Conservation (phyloP, 108 stramenopile genomes). For the Thalassiosira profunda region DNA sequence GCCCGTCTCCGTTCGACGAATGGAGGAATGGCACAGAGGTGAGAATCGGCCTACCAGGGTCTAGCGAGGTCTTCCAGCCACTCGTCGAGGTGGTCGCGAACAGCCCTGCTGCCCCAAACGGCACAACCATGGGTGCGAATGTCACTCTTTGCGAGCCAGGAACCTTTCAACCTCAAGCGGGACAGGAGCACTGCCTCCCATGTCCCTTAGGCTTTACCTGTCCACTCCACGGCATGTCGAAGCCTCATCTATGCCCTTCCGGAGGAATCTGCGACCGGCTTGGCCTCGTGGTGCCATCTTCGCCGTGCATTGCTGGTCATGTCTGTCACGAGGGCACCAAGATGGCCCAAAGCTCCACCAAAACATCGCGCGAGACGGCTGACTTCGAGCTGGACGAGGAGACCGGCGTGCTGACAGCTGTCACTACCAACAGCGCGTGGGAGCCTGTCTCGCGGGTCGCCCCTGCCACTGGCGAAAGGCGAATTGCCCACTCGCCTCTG, state of each 20-base stretch:
- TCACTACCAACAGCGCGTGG: constrained; percentile 22
- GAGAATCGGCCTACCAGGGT: constrained; percentile 23
- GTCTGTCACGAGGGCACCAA: constrained; percentile 71
- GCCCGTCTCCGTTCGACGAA: constrained; percentile 48
- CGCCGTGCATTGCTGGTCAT: constrained; percentile 70
- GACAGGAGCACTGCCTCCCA: constrained; percentile 45
- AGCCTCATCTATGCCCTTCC: constrained; percentile 65
- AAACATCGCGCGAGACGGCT: too few species aligned
- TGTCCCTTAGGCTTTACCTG: constrained; percentile 86
- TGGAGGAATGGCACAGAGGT: constrained; percentile 27
- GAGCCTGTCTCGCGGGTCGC: constrained; percentile 14
- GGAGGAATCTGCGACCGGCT: constrained; percentile 72
- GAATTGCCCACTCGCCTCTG: constrained; percentile 31
- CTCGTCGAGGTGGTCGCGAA: constrained; percentile 8
- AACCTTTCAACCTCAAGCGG: constrained; percentile 71
- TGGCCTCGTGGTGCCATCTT: constrained; percentile 50
- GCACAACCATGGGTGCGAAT: constrained; percentile 52
- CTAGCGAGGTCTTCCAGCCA: constrained; percentile 10
- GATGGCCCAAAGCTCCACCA: constrained; percentile 6
- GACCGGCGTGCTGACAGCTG: constrained; percentile 31
- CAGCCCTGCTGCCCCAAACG: constrained; percentile 50
- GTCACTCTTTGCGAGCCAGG: constrained; percentile 84
- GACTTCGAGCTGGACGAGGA: constrained; percentile 33
- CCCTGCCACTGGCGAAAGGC: constrained; percentile 32
- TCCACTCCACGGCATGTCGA: constrained; percentile 61